Evolutionary conservation across 345 rosid genomes (phyloP).

Genomic region (Chamaenerion angustifolium): DNA sequence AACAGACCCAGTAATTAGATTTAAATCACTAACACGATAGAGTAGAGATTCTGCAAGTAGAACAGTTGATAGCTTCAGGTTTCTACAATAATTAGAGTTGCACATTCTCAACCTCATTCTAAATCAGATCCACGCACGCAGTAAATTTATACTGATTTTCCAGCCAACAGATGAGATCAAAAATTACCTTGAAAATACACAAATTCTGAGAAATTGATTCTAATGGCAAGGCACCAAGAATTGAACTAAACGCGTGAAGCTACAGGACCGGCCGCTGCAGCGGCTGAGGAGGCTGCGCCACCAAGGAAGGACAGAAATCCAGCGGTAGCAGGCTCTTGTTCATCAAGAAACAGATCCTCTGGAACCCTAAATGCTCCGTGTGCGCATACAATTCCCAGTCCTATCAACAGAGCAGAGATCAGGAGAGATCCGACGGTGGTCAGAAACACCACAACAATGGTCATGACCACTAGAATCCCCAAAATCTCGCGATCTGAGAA

Average conservation of each 20-base stretch:
- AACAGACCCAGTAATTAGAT: no score
- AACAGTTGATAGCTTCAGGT: no score
- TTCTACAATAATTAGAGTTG: no score
- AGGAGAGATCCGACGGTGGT: conserved; percentile 67
- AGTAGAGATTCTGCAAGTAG: no score
- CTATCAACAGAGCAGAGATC: conserved; percentile 56
- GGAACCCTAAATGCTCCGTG: conserved; percentile 85
- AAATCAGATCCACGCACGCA: no score
- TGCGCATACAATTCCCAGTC: conserved; percentile 51
- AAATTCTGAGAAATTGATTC: no score
- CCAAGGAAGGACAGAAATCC: conserved; percentile 62
- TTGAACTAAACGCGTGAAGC: conserved; percentile 32
- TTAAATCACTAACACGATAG: no score
- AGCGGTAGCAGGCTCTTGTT: conserved; percentile 43
- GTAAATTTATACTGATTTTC: no score
- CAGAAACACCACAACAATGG: conserved; percentile 56
- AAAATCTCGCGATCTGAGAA: conserved; percentile 71
- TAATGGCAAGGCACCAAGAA: no score
- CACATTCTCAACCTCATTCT: no score
- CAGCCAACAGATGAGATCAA: no score
- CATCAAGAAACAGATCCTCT: conserved; percentile 73
- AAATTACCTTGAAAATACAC: no score
- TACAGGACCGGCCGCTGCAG: conserved; percentile 43
- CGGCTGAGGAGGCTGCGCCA: conserved; percentile 49
- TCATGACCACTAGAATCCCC: conserved; percentile 33